Conservation (phyloP, 106 monocot species). For the Acorus calamus region DNA sequence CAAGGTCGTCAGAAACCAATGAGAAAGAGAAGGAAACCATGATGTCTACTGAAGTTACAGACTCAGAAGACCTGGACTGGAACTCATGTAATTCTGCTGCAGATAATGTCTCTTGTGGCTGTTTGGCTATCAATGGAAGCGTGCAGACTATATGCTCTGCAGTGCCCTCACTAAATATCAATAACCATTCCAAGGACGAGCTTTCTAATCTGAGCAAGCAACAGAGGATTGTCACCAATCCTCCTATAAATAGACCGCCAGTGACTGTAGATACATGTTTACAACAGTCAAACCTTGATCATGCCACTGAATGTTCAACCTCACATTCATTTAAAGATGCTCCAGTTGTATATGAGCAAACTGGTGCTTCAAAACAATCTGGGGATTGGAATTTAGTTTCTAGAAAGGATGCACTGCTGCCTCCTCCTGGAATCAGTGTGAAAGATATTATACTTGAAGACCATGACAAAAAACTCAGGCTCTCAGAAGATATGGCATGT, state of each 20-base stretch:
- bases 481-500: too few species aligned
- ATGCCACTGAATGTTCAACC: constrained; percentile 2
- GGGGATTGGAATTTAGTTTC: constrained; percentile 21
- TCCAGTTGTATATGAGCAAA: constrained; percentile 2
- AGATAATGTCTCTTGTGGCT: not conserved
- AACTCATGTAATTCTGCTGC: not conserved
- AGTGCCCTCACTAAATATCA: constrained; percentile 22
- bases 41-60: not conserved
- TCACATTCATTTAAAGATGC: not conserved
- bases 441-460: too few species aligned
- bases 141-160: constrained; percentile 11
- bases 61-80: not conserved
- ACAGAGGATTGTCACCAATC: constrained; percentile 5
- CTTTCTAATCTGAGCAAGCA: not conserved
- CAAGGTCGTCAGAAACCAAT: constrained; percentile 3
- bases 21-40: constrained; percentile 5
- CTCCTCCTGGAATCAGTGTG: too few species aligned
- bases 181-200: constrained; percentile 1
- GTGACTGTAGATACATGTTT: constrained; percentile 3
- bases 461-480: too few species aligned
- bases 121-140: constrained; percentile 7
- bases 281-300: constrained; percentile 4
- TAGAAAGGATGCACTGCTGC: too few species aligned
- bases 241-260: not conserved
- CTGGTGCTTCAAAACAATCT: constrained; percentile 3